Base-by-base conservation (phyloP, 331 rosid genomes). In the Spiraea crenata region DNA sequence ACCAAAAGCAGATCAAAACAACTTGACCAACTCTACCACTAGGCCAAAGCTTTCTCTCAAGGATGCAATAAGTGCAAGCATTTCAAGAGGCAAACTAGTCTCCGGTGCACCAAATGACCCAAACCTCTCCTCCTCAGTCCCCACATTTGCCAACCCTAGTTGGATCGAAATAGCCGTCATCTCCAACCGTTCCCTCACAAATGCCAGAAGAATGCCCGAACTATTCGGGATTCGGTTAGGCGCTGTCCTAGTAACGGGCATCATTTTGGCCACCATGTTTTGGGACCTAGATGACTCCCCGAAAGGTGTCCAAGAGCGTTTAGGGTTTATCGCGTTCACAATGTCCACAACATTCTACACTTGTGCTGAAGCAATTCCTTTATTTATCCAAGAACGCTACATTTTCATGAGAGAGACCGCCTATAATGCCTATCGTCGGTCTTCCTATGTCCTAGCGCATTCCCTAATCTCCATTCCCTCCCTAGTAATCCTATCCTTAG, bases 341-440 rank as follows among this genome's bases (percentile, higher is more conserved):
- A 89, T 93, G 95, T 93, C 98, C 61, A 93, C 98, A 6, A 93
- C 91, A 1, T 90, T 87, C 76, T 93, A 93, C 84, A 90, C 97
- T 0, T 90, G 98, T 52, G 98, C 98, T 0, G 98, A 93, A 73
- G 93, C 95, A 35, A 81, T 93, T 14, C 98, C 97, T 0, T 79
- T 77, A 2, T 93, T 93, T 76, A 92, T 93, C 45, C 97, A 93
- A 80, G 97, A 93, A 60, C 92, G 97, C 10, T 90, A 90, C 83
- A 90, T 93, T 16, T 93, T 93, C 85, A 93, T 93, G 96, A 85
- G 98, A 25, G 98, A 93, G 69, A 90, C 98, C 0, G 95, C 97
- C 3, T 83, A 87, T 86, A 90, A 93, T 38, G 97, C 98, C 1
- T 93, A 93, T 77, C 89, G 92, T 9, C 82, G 92, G 3, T 87